A percentile compares a stretch with the other conserved stretches of the same genome.
These are phyloP conservation scores for Rhododendron mucronatum DNA, from an alignment of 148 eudicot species.

Conservation along the genomic window DNA sequence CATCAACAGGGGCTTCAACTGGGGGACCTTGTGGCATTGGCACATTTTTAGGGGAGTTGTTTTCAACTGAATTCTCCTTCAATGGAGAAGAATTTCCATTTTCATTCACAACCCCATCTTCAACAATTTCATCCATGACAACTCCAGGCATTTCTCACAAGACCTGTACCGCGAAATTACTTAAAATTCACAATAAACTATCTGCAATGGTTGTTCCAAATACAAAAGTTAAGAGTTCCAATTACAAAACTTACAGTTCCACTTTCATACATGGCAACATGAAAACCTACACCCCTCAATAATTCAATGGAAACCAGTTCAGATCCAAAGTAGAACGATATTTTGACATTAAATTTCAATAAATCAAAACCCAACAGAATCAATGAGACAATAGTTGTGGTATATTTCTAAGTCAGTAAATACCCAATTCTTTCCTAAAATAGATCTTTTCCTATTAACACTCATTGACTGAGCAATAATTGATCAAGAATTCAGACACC, in stretches of 20 bases:
- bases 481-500: not conserved
- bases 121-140: conserved; percentile 49
- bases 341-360: not conserved
- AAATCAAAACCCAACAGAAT: not conserved
- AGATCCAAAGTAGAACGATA: conserved; percentile 14
- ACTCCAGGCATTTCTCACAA: conserved; percentile 66
- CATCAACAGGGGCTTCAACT: conserved; percentile 30
- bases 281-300: not conserved
- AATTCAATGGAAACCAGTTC: not conserved
- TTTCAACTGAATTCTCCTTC: conserved; percentile 49
- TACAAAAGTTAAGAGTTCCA: not conserved
- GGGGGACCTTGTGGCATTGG: conserved; percentile 48
- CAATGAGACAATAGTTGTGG: not conserved
- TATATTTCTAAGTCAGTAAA: not conserved
- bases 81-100: conserved; percentile 41
- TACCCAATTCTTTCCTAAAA: not conserved
- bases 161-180: conserved; percentile 6
- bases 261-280: not conserved
- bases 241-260: not conserved
- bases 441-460: conserved; percentile 2
- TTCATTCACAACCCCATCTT: conserved; percentile 28
- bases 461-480: not conserved
- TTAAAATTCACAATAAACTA: conserved; percentile 3
- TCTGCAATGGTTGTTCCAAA: conserved; percentile 13
- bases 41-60: conserved; percentile 43